Evolutionary conservation across 2,329 filamentous ascomycete species (phyloP), one percentile per base, ranked within the genome.

Genomic region (Trichoderma brevicompactum): DNA sequence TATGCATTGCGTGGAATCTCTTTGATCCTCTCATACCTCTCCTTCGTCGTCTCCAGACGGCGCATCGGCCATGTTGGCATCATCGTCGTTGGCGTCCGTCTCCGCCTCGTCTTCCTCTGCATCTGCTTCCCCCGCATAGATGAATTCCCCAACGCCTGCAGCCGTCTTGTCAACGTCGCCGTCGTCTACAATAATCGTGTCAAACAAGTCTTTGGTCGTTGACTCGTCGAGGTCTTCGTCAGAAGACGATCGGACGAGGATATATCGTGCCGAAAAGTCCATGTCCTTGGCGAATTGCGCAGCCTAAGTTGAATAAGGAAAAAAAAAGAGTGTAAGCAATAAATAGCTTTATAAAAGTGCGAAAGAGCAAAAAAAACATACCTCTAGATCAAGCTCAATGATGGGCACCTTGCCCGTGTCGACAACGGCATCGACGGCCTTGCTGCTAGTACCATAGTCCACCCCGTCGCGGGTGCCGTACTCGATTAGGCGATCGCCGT

Each of bases 401-500:
- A 89, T 69, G 1, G 87, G 82, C 36, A 94, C 85, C 73, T 88
- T 88, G 46, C 84, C 85, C 8, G 78, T 73, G 52, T 84, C 82
- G 17, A 78, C 75, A 28, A 88, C 79, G 12, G 79, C 78, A 15
- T 86, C 83, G 1, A 87, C 78, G 2, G 79, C 77, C 66, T 82
- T 85, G 66, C 78, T 79, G 72, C 80, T 86, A 2, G 85, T 88
- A 23, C 86, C 87, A 67, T 86, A 87, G 68, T 82, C 78, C 48
- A 78, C 75, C 2, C 79, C 82, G 13, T 81, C 79, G 23, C 80
- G 78, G 56, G 80, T 81, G 46, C 79, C 81, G 67, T 82, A 87
- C 72, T 87, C 86, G 44, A 88, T 74, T 48, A 89, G 82, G 52
- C 83, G 81, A 67, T 89, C 86, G 12, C 84, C 82, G 66, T 88